Evolutionary conservation across 1,284 basidiomycete species (phyloP), one percentile per base, ranked within the genome.

Genomic region (Agroathelia rolfsii): DNA sequence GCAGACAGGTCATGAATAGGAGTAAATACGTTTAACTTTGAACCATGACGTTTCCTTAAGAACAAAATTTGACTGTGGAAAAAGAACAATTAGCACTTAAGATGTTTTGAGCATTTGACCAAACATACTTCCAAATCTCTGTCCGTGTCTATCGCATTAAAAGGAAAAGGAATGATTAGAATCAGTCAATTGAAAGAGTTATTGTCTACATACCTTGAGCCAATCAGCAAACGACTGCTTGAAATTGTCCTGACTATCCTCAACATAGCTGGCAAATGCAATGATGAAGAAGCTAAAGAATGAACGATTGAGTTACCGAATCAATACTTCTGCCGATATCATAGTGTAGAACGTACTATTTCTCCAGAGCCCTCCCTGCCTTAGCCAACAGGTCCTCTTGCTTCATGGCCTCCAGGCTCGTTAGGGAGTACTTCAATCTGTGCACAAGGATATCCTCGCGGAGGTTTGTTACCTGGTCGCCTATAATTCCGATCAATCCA

Each of bases 181-280:
- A 19, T 23, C 29, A 25, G 6, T 5, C 2, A n/a, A n/a, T n/a
- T n/a, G n/a, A n/a, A n/a, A n/a, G n/a, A n/a, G n/a, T n/a, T n/a
- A n/a, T n/a, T n/a, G n/a, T n/a, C n/a, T 10, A 47, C 62, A 18
- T 28, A 83, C 84, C 66, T 79, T 78, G 26, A 96, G 63, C 92
- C 92, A 97, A 22, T 76, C 69, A 3, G 80, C 82, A 51, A 97
- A 97, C 11, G 72, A 77, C 45, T 80, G 72, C 4, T 66, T 66
- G 41, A 85, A 83, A 34, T 60, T 56, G 11, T 72, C 66, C 8
- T 74, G 69, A 20, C 75, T 64, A 11, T 71, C 69, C 34, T 92
- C 86, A 6, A 95, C 80, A 47, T 89, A 99, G 40, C 80, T 87
- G 2, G 92, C 83, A 50, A 97, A 98, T 0, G 87, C 86, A 39